Base-by-base conservation (phyloP, 2,329 filamentous ascomycete species). In the Colletotrichum sp. region DNA sequence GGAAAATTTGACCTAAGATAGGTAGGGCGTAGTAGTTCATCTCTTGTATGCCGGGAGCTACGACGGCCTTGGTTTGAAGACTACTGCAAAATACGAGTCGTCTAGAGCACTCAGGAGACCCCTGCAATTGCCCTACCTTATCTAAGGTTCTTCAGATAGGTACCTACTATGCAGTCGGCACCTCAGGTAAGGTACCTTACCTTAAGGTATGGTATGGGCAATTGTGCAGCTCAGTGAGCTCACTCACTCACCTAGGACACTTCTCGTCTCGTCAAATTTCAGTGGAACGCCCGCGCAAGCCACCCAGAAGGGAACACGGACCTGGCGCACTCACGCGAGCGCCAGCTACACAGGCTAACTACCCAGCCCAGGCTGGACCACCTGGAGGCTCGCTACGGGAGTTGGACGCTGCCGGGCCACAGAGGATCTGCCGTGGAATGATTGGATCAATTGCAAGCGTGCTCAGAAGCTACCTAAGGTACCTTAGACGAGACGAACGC, bases 241-340 rank as follows among this genome's bases (percentile, higher is more conserved):
- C 18, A 44, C 39, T 49, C 18, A 49, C 39, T n/a, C 39, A n/a
- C 39, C 39, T 21, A n/a, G 39, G 39, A 49, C 18, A n/a, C 44
- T 49, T 49, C 44, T 13, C 6, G 44, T 57, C 68, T 34, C 30
- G 39, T 57, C 71, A 64, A 52, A 49, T 65, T 75, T 73, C 74
- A 76, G 74, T 74, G 74, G 59, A 30, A 74, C 74, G 74, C 74
- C 74, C 34, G n/a, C 59, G 26, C 59, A 68, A 74, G 74, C 74
- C 74, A 69, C 70, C 9, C 13, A 32, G 34, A 64, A 64, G 57
- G 30, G 16, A 36, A 49, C 70, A 73, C 64, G 24, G 32, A 26
- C 30, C 32, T 52, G 44, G 44, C 44, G 44, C 44, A 52, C 10
- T 52, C n/a, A 52, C 44, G n/a, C 44, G 44, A 52, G n/a, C 44